Conservation (phyloP, 2,329 filamentous ascomycete species). For the Talaromyces verruculosus region DNA sequence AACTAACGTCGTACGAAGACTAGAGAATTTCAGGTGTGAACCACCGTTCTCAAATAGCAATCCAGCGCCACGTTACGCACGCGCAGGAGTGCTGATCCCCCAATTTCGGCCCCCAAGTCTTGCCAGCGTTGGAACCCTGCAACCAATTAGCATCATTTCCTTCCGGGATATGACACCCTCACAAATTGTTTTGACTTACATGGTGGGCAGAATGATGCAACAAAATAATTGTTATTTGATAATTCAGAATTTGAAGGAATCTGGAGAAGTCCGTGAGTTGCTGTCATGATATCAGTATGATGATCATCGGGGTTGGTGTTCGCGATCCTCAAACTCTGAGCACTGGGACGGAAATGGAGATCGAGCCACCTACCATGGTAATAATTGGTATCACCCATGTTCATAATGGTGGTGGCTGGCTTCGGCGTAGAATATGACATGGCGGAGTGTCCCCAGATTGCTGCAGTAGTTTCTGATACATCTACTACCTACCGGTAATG, state of each 20-base stretch:
- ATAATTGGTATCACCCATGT: neutral
- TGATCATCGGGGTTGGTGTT: neutral
- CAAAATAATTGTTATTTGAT: neutral
- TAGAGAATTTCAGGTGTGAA: neutral
- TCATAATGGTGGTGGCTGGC: neutral
- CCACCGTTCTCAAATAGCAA: neutral
- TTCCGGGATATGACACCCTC: neutral
- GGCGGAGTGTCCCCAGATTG: neutral
- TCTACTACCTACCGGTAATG: neutral
- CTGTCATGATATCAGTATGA: neutral
- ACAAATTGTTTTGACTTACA: neutral
- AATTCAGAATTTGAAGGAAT: neutral
- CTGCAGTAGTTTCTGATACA: neutral
- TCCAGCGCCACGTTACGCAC: neutral
- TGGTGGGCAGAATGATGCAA: neutral
- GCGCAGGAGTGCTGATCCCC: neutral
- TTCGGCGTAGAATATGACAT: neutral
- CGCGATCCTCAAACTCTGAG: neutral
- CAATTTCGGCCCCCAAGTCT: slow-evolving; percentile 1
- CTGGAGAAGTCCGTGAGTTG: neutral
- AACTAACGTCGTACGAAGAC: neutral
- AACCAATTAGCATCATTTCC: neutral
- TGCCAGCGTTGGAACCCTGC: too few species aligned
- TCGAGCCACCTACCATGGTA: neutral
- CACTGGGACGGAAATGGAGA: neutral